A percentile compares a stretch with the other conserved stretches of the same genome.
Conservation (phyloP, 148 eudicot genomes). For the Persicaria tinctoria region DNA sequence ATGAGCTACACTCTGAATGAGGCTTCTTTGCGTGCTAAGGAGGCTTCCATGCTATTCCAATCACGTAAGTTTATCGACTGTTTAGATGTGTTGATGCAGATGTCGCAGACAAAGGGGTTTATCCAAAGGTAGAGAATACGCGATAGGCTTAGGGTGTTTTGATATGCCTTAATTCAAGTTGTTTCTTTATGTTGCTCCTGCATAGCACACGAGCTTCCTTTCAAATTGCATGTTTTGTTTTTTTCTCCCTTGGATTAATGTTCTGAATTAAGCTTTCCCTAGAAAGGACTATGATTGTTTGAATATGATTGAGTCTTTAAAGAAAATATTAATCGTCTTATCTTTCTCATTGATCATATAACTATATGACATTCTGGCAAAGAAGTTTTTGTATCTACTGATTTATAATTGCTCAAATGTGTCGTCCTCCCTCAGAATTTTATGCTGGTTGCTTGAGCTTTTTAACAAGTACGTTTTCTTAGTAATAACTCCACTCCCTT, state of each 20-base stretch:
- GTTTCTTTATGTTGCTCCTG: not conserved
- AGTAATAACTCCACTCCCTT: conserved; percentile 16
- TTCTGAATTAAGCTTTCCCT: not conserved
- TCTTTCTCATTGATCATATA: not conserved
- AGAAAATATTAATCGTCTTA: not conserved
- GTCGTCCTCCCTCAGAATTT: not conserved
- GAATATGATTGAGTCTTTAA: not conserved
- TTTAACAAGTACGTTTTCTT: conserved; percentile 12
- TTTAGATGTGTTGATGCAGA: conserved; percentile 51
- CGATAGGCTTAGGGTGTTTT: not conserved
- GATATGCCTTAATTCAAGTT: not conserved
- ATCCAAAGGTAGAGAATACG: conserved; percentile 51
- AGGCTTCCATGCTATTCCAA: conserved; percentile 54
- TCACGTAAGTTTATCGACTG: conserved; percentile 65
- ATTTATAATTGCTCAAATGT: not conserved
- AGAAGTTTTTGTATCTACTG: not conserved
- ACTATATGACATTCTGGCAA: not conserved
- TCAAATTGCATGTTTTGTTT: not conserved
- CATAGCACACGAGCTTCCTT: not conserved
- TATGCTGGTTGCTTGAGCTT: not conserved
- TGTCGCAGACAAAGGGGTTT: conserved; percentile 51
- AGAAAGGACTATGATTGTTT: not conserved
- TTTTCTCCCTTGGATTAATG: not conserved
- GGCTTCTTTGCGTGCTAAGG: conserved; percentile 47
- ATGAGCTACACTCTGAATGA: no score